Evolutionary conservation across 139 green algal genomes (phyloP).

Genomic region (Chlamydomonas eustigma): DNA sequence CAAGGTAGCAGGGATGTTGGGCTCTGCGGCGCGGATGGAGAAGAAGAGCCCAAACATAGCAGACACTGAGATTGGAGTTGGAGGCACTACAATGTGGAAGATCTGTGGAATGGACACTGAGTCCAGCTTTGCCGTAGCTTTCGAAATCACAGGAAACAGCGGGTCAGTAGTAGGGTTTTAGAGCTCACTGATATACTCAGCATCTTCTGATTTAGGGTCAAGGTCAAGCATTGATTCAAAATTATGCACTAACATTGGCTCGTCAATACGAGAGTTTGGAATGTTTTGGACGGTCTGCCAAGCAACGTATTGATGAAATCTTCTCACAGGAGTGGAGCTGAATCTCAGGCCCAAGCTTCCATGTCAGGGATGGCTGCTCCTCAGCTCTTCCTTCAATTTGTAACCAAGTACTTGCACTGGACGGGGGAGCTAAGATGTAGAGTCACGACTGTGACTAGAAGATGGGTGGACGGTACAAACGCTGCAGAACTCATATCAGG

Average conservation of each 20-base stretch:
- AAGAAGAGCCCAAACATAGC: conserved; percentile 77
- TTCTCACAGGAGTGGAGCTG: too few relatives aligned
- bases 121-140: conserved; percentile 77
- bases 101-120: conserved; percentile 67
- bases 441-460: conserved; percentile 88
- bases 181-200: too few relatives aligned
- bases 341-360: neutral
- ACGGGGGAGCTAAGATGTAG: conserved; percentile 72
- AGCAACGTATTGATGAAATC: too few relatives aligned
- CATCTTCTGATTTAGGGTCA: too few relatives aligned
- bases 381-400: conserved; percentile 96
- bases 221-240: too few relatives aligned
- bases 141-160: conserved; percentile 68
- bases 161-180: too few relatives aligned
- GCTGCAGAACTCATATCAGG: conserved; percentile 31
- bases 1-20: conserved; percentile 76
- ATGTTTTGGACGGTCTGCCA: too few relatives aligned
- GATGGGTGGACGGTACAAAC: conserved; percentile 68
- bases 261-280: too few relatives aligned
- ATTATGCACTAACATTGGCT: too few relatives aligned
- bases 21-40: conserved; percentile 72
- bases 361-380: neutral
- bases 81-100: conserved; percentile 89
- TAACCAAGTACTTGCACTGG: conserved; percentile 80
- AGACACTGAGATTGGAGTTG: conserved; percentile 61